A percentile compares a stretch with the other conserved stretches of the same genome.
Evolutionary conservation across 2,329 filamentous ascomycete species (phyloP).

Genomic region (Neonectria neomacrospora): DNA sequence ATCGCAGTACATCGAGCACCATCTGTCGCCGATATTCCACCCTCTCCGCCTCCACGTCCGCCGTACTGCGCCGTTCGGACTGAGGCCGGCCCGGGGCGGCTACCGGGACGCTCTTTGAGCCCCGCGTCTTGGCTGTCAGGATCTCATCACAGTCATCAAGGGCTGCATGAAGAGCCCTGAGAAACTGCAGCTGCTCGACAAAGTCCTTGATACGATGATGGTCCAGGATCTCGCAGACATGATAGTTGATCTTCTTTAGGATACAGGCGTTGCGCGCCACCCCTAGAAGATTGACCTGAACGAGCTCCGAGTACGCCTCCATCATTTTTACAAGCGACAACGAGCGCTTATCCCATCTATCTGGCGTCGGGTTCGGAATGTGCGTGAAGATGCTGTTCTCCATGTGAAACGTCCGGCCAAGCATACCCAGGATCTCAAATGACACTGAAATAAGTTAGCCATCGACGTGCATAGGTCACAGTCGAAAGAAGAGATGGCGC

Average conservation of each 20-base stretch:
- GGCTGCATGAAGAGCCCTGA: slow-evolving; percentile 54
- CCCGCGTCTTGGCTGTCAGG: slow-evolving; percentile 48
- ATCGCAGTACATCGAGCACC: slow-evolving; percentile 59
- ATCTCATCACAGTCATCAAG: slow-evolving; percentile 57
- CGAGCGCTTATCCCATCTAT: slow-evolving; percentile 63
- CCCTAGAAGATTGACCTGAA: slow-evolving; percentile 38
- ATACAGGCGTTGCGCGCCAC: slow-evolving; percentile 38
- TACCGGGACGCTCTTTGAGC: slow-evolving; percentile 1
- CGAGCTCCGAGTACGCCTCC: slow-evolving; percentile 50
- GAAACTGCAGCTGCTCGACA: slow-evolving; percentile 47
- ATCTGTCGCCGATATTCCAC: slow-evolving; percentile 47
- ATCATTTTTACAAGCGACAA: slow-evolving; percentile 58
- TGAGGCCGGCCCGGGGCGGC: background rate
- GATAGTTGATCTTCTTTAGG: slow-evolving; percentile 39
- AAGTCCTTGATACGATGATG: slow-evolving; percentile 38
- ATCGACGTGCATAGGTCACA: background rate
- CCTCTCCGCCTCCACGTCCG: slow-evolving; percentile 28
- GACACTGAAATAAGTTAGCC: slow-evolving; percentile 54
- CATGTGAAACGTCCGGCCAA: slow-evolving; percentile 62
- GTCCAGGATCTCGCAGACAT: slow-evolving; percentile 41
- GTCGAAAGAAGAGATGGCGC: slow-evolving; percentile 11
- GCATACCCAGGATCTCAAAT: slow-evolving; percentile 70
- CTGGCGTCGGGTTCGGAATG: slow-evolving; percentile 67
- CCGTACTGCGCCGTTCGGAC: slow-evolving; percentile 10
- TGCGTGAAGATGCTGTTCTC: slow-evolving; percentile 61